Evolutionary conservation across 768 basidiomycete genomes (phyloP), one percentile per base, ranked within the genome.

Genomic region (Royoungia palumana): DNA sequence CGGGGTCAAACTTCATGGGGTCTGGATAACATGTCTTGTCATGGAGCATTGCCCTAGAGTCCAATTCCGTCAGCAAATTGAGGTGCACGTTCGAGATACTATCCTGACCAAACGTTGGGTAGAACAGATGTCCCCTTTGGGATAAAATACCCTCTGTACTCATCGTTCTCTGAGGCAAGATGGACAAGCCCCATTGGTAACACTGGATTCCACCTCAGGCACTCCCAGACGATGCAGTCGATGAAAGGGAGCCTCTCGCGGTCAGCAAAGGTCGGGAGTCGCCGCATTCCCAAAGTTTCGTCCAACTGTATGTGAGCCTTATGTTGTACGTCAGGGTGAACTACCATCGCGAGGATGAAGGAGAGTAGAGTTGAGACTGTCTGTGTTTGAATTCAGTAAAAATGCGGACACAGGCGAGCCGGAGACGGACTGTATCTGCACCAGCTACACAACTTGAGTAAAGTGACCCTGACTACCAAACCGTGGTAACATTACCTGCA

Each of bases 281-380:
- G 72, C 41, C 70, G 62, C 44, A 54, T 50, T 37, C 76, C 75
- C 50, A 75, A 63, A 7, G 77, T 71, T 40, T 51, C 54, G 60
- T 83, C 80, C 35, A 83, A 64, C 60, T 83, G 78, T 38, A 65
- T 65, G 54, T 82, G 82, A 9, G 70, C 73, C 59, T 72, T 75
- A 51, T 61, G 65, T 44, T 77, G 72, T 16, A 78, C 72, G 4
- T 75, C 65, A 16, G 82, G 81, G 59, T 80, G 59, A 25, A 76
- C 67, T 39, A 77, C 66, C 78, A 82, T 80, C 5, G 79, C 75
- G 11, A 81, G 71, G 21, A 79, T 51, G 57, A 82, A 81, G 4
- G 73, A 70, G 34, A 74, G 67, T 34, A 82, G 61, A 13, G 75
- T 67, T 13, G 78, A 73, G 12, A 76, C 70, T 3, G 78, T 82